These are phyloP conservation scores for Paecilomyces fulvus DNA, from an alignment of 2,329 filamentous ascomycete genomes.

Conservation along the genomic window DNA sequence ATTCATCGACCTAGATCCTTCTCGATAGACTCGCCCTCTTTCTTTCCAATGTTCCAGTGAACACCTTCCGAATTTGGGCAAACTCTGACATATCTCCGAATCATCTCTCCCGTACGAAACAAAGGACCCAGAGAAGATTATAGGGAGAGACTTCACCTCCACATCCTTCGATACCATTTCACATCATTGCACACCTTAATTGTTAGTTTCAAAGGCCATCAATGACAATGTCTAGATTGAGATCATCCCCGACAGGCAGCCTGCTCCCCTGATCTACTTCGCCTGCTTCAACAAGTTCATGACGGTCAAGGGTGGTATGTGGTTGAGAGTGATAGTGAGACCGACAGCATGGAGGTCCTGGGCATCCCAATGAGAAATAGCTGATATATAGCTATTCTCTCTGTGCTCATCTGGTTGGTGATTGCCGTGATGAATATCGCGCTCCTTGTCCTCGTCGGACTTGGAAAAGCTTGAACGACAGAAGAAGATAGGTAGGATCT, in stretches of 20 bases:
- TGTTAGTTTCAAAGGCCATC: not conserved
- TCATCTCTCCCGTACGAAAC: not conserved
- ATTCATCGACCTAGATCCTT: not conserved
- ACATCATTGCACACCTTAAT: not conserved
- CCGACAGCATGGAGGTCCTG: constrained; percentile 19
- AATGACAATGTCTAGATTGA: not conserved
- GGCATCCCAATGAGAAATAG: constrained; percentile 61
- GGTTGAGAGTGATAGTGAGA: constrained; percentile 28
- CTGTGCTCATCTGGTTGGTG: not conserved
- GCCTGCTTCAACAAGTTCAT: constrained; percentile 73
- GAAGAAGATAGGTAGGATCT: not conserved
- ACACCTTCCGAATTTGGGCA: too few relatives aligned
- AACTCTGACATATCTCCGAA: not conserved
- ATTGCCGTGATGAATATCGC: not conserved
- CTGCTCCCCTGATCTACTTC: constrained; percentile 75
- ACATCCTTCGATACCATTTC: not conserved
- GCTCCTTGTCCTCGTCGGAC: not conserved
- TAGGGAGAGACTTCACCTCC: not conserved
- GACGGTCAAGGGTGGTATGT: constrained; percentile 50
- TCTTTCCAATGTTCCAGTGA: not conserved
- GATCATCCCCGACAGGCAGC: not conserved
- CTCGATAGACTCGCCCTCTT: not conserved
- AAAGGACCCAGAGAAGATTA: not conserved
- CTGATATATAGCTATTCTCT: constrained; percentile 34
- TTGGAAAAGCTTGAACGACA: not conserved